Evolutionary conservation across 768 basidiomycete genomes (phyloP), one percentile per base, ranked within the genome.

Genomic region (Exidia glandulosa): DNA sequence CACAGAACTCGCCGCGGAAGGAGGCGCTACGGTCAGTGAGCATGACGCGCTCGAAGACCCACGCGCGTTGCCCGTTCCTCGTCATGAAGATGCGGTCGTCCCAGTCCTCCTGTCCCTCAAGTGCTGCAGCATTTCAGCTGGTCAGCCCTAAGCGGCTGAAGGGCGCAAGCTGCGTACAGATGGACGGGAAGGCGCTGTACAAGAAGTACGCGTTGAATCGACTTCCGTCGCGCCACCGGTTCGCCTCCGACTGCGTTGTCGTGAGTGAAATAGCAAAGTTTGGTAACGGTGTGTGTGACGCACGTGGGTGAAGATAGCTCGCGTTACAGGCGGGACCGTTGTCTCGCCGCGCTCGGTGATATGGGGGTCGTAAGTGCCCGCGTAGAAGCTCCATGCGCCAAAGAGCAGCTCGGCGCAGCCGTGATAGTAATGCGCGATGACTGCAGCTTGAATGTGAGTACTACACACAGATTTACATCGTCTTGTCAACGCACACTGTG

Each of bases 371-470:
- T 70, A 64, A 2, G 65, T 60, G 3, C 69, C 80, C 5, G 84
- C 77, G 34, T 85, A 89, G 65, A 89, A 80, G 1, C 87, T 80
- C 79, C 88, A 89, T 2, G 80, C 73, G 32, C 90, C 90, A 32
- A 92, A 74, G 60, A 90, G 73, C 54, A 90, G 81, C 68, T 94
- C 91, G 0, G 87, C 91, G 32, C 86, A 87, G 61, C 90, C 85
- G 71, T 93, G 91, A 71, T 92, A 93, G 70, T 91, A 93, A 69
- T 93, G 91, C 52, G 77, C 74, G n/a, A 92, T 77, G 77, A 93
- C 73, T 75, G 34, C 30, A 4, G 2, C 36, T n/a, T 9, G n/a
- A 63, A 41, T 32, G 32, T 63, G 36, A 64, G 57, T 25, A 31
- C 29, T 4, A 31, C 27, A 63, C 37, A 32, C 14, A 33, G 31